A percentile compares a stretch with the other conserved stretches of the same genome.
Conservation (phyloP, 2,329 filamentous ascomycete species). For the Hypocrella siamensis region DNA sequence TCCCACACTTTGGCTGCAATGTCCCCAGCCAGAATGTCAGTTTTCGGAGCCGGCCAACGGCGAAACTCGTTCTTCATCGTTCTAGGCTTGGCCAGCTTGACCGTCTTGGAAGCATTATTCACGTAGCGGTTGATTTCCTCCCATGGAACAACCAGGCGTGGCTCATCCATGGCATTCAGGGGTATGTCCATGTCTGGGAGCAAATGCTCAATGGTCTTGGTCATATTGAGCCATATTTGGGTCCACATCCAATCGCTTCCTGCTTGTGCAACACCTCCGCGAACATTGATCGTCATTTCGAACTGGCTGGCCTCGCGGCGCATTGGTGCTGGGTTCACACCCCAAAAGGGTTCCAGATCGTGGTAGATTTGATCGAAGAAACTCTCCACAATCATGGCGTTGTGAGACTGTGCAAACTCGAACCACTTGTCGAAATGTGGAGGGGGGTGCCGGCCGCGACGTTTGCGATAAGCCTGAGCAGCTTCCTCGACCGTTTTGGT, state of each 20-base stretch:
- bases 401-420: conserved; percentile 32
- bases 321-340: conserved; percentile 27
- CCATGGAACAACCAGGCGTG: conserved; percentile 46
- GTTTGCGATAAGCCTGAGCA: conserved; percentile 39
- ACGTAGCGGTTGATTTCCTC: conserved; percentile 43
- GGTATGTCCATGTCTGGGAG: conserved; percentile 54
- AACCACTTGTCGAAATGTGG: conserved; percentile 48
- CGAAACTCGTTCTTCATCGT: conserved; percentile 29
- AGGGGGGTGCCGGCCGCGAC: conserved; percentile 45
- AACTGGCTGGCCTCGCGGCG: conserved; percentile 36
- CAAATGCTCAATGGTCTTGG: conserved; percentile 34
- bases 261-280: conserved; percentile 34
- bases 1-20: conserved; percentile 32
- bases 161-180: conserved; percentile 53
- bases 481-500: conserved; percentile 36
- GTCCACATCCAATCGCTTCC: conserved; percentile 43
- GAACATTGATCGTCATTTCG: conserved; percentile 46
- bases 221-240: conserved; percentile 37
- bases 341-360: conserved; percentile 44
- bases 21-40: conserved; percentile 16
- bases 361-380: conserved; percentile 51
- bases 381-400: conserved; percentile 42
- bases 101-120: conserved; percentile 31
- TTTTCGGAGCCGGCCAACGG: conserved; percentile 21
- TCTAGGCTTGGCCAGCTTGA: conserved; percentile 24